These are phyloP conservation scores for Nakataea oryzae DNA, from an alignment of 2,329 filamentous ascomycete genomes.

Conservation along the genomic window DNA sequence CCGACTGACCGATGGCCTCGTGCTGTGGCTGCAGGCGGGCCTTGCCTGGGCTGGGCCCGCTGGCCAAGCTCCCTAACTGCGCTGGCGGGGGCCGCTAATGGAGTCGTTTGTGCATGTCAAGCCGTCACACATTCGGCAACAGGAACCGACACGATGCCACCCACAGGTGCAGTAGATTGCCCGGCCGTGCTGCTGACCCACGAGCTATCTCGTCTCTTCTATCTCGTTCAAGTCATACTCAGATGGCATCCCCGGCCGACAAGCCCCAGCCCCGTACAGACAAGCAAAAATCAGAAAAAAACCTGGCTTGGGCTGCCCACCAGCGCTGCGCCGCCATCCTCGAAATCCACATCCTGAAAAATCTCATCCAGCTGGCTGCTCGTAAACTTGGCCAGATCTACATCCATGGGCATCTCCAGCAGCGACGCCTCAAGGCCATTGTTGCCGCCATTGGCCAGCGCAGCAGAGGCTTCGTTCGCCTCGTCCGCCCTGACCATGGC, in stretches of 20 bases:
- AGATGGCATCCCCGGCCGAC: neutral
- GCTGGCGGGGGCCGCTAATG: no score
- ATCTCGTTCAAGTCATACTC: neutral
- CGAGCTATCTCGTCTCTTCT: neutral
- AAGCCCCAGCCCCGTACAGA: neutral
- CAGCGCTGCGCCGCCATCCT: slow-evolving; percentile 19
- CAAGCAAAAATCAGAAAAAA: neutral
- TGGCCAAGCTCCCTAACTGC: no score
- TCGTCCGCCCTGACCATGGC: slow-evolving; percentile 21
- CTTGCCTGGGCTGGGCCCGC: no score
- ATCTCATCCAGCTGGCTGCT: slow-evolving; percentile 28
- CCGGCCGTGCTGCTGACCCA: neutral
- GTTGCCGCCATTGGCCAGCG: neutral
- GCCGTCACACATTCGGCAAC: no score
- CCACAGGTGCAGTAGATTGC: neutral
- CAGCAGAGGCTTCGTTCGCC: neutral
- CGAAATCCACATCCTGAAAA: slow-evolving; percentile 32
- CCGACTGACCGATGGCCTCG: no score
- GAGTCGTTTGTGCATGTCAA: no score
- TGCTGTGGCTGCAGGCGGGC: no score
- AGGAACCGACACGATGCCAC: no score
- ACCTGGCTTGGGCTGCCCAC: slow-evolving; percentile 3
- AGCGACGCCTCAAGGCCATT: neutral
- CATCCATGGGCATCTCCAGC: slow-evolving; percentile 21
- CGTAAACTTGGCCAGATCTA: slow-evolving; percentile 14